Base-by-base conservation (phyloP, 208 protist species). In the Trypanosoma brucei region DNA sequence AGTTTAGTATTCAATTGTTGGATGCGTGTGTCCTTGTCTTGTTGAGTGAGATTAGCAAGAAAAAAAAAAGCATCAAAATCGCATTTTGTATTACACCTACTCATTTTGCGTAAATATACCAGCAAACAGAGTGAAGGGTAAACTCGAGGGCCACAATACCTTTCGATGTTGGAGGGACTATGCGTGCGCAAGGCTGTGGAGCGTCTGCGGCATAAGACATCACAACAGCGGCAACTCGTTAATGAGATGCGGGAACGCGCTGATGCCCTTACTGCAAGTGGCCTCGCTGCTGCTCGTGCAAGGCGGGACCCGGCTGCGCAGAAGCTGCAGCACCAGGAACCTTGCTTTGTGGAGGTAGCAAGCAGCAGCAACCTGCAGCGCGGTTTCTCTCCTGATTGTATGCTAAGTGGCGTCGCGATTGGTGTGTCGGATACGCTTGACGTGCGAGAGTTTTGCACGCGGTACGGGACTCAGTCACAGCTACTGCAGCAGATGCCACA, bases 361-460 rank as follows among this genome's bases (percentile, higher is more conserved):
- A 66, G 75, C 0, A 84, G 88, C 44, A 70, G 2, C 45, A 70
- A 86, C 37, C 56, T 92, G 11, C 65, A 76, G 55, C 75, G 79
- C 4, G 75, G 65, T 33, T 86, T 88, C 40, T 70, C 81, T 36
- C 64, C 75, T 0, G 70, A 89, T 37, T 76, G 79, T 0, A 73
- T 79, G 51, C 68, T 94, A 37, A 92, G 88, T 53, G 88, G 88
- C 8, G 83, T 94, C 34, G 73, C 74, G n/a, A 75, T 91, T 55
- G 84, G 79, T 13, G 88, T 94, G 30, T 83, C 81, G 2, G 88
- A 91, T 56, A 71, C 77, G 3, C 68, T 94, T 3, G 82, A 89
- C 59, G 83, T 90, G 65, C 72, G 69, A 48, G 83, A 82, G 57
- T 92, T 94, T 55, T 75, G 76, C 60, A 90, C 82, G 9, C 73